These are phyloP conservation scores for Ganoderma lingzhi DNA, from an alignment of 1,284 basidiomycete species.

Conservation along the genomic window DNA sequence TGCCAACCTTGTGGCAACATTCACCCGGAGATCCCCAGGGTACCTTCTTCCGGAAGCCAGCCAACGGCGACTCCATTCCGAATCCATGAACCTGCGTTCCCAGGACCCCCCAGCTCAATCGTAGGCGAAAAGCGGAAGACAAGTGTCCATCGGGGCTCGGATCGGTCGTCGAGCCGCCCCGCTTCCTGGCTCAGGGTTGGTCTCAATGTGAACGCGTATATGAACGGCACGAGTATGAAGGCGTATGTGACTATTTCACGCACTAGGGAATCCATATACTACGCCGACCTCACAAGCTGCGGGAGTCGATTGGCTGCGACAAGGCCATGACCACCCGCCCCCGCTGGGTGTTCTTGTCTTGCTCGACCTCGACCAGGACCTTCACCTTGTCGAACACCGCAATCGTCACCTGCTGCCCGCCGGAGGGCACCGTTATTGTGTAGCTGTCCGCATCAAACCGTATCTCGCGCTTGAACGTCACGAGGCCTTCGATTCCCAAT, in stretches of 20 bases:
- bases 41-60: constrained; percentile 25
- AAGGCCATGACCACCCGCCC: constrained; percentile 93
- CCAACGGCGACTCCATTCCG: constrained; percentile 23
- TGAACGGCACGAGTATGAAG: constrained; percentile 27
- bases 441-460: constrained; percentile 95
- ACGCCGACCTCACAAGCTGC: constrained; percentile 42
- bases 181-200: constrained; percentile 29
- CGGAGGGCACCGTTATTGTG: constrained; percentile 74
- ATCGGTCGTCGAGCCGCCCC: constrained; percentile 19
- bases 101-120: constrained; percentile 21
- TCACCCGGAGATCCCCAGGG: constrained; percentile 31
- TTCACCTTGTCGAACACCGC: constrained; percentile 93
- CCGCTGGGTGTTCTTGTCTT: constrained; percentile 94
- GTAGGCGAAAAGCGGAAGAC: constrained; percentile 29
- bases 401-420: constrained; percentile 63
- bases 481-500: constrained; percentile 92
- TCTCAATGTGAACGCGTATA: constrained; percentile 23
- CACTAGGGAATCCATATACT: constrained; percentile 28
- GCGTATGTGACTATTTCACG: constrained; percentile 28
- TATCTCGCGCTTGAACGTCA: constrained; percentile 91
- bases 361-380: constrained; percentile 92
- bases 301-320: constrained; percentile 74
- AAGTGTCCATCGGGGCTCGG: constrained; percentile 25
- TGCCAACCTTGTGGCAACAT: constrained; percentile 24
- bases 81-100: constrained; percentile 22